Evolutionary conservation across 2,329 filamentous ascomycete species (phyloP).

Genomic region (Exophiala viscosa): DNA sequence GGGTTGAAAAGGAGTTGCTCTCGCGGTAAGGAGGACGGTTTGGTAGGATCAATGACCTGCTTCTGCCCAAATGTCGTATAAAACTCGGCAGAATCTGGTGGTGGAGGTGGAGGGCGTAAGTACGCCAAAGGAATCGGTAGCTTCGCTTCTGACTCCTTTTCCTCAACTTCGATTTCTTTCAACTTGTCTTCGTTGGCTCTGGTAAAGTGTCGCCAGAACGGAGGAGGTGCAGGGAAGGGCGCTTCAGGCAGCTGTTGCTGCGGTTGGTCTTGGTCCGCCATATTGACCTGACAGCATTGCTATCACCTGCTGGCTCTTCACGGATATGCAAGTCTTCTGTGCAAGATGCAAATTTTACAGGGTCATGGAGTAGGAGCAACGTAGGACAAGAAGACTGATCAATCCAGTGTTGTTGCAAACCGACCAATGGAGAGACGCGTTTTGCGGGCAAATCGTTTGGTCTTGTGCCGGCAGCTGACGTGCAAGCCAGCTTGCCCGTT

Average conservation of each 20-base stretch:
- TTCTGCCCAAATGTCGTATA: conserved; percentile 78
- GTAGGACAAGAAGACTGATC: not conserved
- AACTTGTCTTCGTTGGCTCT: conserved; percentile 65
- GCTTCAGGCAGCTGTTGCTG: conserved; percentile 49
- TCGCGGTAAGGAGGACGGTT: conserved; percentile 40
- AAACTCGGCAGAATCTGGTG: conserved; percentile 54
- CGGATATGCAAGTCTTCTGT: not conserved
- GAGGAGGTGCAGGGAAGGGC: conserved; percentile 79
- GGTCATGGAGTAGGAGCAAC: not conserved
- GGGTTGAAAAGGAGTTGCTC: conserved; percentile 59
- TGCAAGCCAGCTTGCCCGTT: no score
- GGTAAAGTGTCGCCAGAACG: conserved; percentile 88
- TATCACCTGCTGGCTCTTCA: not conserved
- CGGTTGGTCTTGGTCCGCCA: conserved; percentile 33
- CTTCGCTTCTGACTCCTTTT: conserved; percentile 36
- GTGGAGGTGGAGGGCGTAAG: conserved; percentile 76
- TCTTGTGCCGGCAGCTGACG: not conserved
- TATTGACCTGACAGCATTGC: conserved; percentile 55
- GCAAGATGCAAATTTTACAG: not conserved
- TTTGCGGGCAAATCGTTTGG: conserved; percentile 23
- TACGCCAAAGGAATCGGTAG: conserved; percentile 69
- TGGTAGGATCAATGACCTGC: conserved; percentile 53
- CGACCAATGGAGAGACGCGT: conserved; percentile 21
- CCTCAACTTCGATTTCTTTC: conserved; percentile 42
- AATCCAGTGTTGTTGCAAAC: not conserved